Conservation (phyloP, 805 yeast genomes). For the Yarrowia yakushimensis region DNA sequence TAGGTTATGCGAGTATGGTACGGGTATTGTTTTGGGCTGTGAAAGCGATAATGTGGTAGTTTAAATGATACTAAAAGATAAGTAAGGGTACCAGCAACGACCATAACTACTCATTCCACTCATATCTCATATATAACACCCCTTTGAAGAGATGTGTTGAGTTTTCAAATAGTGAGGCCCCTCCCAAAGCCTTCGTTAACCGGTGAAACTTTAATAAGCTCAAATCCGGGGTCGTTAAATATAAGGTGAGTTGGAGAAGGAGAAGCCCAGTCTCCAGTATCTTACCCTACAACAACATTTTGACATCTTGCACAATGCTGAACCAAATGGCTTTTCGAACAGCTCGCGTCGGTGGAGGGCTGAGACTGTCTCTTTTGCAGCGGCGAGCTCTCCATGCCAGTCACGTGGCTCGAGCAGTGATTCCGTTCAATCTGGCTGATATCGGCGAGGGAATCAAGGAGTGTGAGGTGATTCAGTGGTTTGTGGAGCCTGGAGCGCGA, state of each 20-base stretch:
- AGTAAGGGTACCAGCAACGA: too few relatives aligned
- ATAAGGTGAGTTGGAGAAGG: too few relatives aligned
- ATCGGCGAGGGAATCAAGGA: slow-evolving; percentile 41
- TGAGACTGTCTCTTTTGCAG: background rate
- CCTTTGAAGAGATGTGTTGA: too few relatives aligned
- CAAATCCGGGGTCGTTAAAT: slow-evolving; percentile 24
- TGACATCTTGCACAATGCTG: too few relatives aligned
- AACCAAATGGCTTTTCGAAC: slow-evolving; percentile 23
- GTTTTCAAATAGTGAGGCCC: too few relatives aligned
- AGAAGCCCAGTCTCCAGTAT: too few relatives aligned
- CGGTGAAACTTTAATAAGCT: slow-evolving; percentile 15
- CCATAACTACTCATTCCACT: too few relatives aligned
- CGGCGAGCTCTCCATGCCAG: background rate
- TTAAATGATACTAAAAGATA: too few relatives aligned
- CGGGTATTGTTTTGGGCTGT: background rate
- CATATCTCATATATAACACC: too few relatives aligned
- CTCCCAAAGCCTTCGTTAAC: slow-evolving; percentile 25
- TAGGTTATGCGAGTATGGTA: background rate
- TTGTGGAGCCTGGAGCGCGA: slow-evolving; percentile 39
- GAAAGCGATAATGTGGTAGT: too few relatives aligned
- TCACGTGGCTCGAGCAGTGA: slow-evolving; percentile 24
- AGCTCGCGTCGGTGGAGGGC: slow-evolving; percentile 8
- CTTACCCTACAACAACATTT: too few relatives aligned
- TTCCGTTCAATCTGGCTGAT: slow-evolving; percentile 38
- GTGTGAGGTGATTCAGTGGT: slow-evolving; percentile 41